Percentiles rank a stretch among this genome's conserved stretches.
phyloP scores from a whole-genome alignment of 805 yeast genomes.

The Candida mattraensis region DNA sequence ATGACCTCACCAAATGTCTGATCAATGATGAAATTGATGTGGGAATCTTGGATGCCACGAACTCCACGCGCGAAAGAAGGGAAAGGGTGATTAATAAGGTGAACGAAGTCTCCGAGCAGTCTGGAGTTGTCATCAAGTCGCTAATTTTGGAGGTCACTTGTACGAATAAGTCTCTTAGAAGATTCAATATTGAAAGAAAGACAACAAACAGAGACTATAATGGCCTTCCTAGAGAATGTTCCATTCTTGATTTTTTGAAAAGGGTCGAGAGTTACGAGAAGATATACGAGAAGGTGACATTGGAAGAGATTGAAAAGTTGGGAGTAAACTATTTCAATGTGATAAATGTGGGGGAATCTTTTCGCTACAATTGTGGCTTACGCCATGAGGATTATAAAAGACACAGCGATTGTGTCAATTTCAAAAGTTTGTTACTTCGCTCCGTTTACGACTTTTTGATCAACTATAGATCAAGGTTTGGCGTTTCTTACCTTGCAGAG shows the following conservation, averaged over 20 bases:
- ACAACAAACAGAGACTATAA: slow-evolving; percentile 62
- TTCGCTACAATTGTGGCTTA: slow-evolving; percentile 34
- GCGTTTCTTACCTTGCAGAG: slow-evolving; percentile 30
- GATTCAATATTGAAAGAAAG: slow-evolving; percentile 64
- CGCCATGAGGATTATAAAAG: slow-evolving; percentile 27
- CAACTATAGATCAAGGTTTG: slow-evolving; percentile 35
- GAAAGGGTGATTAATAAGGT: slow-evolving; percentile 52
- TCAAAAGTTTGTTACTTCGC: slow-evolving; percentile 26
- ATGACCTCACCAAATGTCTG: slow-evolving; percentile 71
- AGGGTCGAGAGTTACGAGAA: slow-evolving; percentile 52
- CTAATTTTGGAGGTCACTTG: slow-evolving; percentile 62
- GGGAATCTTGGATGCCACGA: slow-evolving; percentile 80
- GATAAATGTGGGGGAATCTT: slow-evolving; percentile 36
- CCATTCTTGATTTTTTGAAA: slow-evolving; percentile 59
- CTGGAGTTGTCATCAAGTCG: slow-evolving; percentile 42
- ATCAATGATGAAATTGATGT: slow-evolving; percentile 79
- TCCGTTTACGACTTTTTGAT: slow-evolving; percentile 34
- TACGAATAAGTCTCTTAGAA: slow-evolving; percentile 48
- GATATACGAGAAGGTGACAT: slow-evolving; percentile 39
- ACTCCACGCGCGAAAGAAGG: slow-evolving; percentile 61
- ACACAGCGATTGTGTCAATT: slow-evolving; percentile 32
- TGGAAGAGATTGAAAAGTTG: slow-evolving; percentile 31
- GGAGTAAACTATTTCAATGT: slow-evolving; percentile 33
- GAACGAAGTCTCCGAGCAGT: slow-evolving; percentile 50
- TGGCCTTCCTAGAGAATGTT: slow-evolving; percentile 48